phyloP scores from a whole-genome alignment of 495 filamentous ascomycete genomes.

The Bathelium albidoporum region DNA sequence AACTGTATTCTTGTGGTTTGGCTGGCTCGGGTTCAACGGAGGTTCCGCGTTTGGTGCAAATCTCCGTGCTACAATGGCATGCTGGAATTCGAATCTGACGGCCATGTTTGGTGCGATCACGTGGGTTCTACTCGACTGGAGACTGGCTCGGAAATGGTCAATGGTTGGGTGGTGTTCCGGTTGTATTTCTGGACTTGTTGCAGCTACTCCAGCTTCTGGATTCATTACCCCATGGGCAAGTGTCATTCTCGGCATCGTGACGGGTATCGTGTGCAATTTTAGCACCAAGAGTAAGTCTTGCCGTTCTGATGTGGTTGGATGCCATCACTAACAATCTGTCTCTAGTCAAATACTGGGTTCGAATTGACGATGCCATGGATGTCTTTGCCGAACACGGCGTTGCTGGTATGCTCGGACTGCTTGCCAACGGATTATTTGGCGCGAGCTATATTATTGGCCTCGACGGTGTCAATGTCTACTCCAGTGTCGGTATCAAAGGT shows the following conservation, averaged over 20 bases:
- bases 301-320: background rate
- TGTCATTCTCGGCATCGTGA: constrained; percentile 72
- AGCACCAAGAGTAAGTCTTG: constrained; percentile 61
- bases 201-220: constrained; percentile 27
- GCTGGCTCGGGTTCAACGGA: constrained; percentile 98
- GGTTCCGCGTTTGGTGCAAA: constrained; percentile 96
- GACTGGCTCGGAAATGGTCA: constrained; percentile 93
- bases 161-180: constrained; percentile 99
- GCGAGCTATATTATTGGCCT: constrained; percentile 84
- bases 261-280: constrained; percentile 85
- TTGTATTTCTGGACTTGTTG: constrained; percentile 46
- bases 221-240: constrained; percentile 82
- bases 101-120: constrained; percentile 79
- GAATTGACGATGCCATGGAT: constrained; percentile 94
- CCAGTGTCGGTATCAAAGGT: constrained; percentile 51
- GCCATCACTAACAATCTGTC: constrained; percentile 22
- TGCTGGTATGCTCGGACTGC: constrained; percentile 81
- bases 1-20: constrained; percentile 94
- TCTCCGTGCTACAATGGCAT: constrained; percentile 87
- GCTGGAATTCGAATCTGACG: constrained; percentile 92
- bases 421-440: constrained; percentile 88
- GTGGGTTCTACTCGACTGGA: constrained; percentile 90
- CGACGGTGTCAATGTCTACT: constrained; percentile 66
- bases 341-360: constrained; percentile 84
- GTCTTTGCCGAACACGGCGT: constrained; percentile 97